Percentiles rank a stretch among this genome's conserved stretches.
phyloP scores from a whole-genome alignment of 108 stramenopile species.

The Pseudonitzschia delicatissima region DNA sequence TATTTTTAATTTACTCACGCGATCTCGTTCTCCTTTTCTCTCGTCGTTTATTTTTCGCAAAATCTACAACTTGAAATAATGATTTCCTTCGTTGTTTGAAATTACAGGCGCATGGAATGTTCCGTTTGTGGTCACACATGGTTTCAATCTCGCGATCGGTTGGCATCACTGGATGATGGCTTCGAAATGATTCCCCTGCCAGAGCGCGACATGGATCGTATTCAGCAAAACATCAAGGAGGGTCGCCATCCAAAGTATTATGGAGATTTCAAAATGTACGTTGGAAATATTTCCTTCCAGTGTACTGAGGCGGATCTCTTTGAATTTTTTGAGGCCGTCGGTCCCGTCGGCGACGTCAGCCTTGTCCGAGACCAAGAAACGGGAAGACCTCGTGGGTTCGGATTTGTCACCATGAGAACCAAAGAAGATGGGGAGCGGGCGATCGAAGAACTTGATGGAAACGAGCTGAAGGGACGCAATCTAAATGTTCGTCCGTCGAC shows the following conservation, averaged over 20 bases:
- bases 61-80: no score
- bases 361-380: conserved; percentile 57
- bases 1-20: not conserved
- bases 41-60: not conserved
- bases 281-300: conserved; percentile 61
- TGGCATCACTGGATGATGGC: conserved; percentile 48
- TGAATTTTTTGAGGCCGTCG: conserved; percentile 34
- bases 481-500: conserved; percentile 65
- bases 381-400: conserved; percentile 83
- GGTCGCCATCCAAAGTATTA: conserved; percentile 47
- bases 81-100: not conserved
- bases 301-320: conserved; percentile 40
- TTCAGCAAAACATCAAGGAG: conserved; percentile 51
- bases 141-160: conserved; percentile 78
- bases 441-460: conserved; percentile 58
- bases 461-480: conserved; percentile 57
- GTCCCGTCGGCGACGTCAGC: conserved; percentile 46
- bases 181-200: conserved; percentile 56
- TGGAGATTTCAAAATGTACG: conserved; percentile 64
- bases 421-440: conserved; percentile 52
- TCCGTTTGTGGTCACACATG: conserved; percentile 70
- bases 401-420: conserved; percentile 81
- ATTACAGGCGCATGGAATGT: conserved; percentile 69
- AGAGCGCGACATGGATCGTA: conserved; percentile 55
- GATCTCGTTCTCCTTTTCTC: not conserved